Evolutionary conservation across 202 grass and related monocot species (phyloP).

Genomic region (Zoysia matrella): DNA sequence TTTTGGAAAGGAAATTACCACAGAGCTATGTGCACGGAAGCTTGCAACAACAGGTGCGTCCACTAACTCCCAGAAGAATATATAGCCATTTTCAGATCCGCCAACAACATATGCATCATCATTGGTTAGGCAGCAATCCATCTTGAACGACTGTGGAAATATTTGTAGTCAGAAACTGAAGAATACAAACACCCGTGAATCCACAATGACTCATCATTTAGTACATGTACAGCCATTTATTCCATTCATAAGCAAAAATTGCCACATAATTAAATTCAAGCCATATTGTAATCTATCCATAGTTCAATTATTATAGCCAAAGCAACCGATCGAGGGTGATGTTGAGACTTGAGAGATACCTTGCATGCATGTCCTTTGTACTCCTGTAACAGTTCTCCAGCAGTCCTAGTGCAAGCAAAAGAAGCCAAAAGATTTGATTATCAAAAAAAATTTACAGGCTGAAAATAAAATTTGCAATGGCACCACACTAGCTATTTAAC

Average conservation of each 20-base stretch:
- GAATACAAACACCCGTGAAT: background rate
- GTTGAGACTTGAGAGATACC: constrained; percentile 34
- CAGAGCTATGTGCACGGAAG: constrained; percentile 88
- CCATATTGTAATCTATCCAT: background rate
- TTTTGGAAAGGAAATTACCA: constrained; percentile 63
- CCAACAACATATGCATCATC: constrained; percentile 87
- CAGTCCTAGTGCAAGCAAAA: constrained; percentile 58
- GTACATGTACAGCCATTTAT: constrained; percentile 1
- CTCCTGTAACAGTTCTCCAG: constrained; percentile 89
- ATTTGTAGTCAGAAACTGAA: constrained; percentile 13
- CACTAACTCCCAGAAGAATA: constrained; percentile 96
- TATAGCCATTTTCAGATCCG: constrained; percentile 85
- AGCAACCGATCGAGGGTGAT: background rate
- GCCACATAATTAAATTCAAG: background rate
- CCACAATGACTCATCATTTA: background rate
- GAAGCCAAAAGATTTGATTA: constrained; percentile 5
- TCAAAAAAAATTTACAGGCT: background rate
- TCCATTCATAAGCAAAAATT: background rate
- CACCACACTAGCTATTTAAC: background rate
- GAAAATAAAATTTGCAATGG: constrained; percentile 9
- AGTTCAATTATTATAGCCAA: constrained; percentile 13
- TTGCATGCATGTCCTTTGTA: constrained; percentile 94
- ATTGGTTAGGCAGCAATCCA: constrained; percentile 96
- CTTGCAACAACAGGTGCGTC: constrained; percentile 79
- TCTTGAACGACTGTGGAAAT: constrained; percentile 77